Evolutionary conservation across 495 filamentous ascomycete species (phyloP).

Genomic region (Xylaria longipes): DNA sequence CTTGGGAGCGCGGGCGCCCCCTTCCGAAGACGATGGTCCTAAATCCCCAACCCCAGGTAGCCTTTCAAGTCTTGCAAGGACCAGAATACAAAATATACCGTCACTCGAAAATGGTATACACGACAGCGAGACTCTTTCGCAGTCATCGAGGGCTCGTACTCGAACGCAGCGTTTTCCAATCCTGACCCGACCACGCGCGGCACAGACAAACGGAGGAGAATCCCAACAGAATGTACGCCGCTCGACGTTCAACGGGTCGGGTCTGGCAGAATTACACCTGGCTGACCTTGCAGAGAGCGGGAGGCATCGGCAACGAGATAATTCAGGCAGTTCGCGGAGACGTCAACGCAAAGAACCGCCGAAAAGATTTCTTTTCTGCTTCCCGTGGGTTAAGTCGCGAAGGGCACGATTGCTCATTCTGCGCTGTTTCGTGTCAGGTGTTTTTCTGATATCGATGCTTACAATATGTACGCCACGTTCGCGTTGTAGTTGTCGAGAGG

Average conservation of each 20-base stretch:
- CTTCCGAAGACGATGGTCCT: slow-evolving; percentile 41
- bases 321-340: slow-evolving; percentile 33
- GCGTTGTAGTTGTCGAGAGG: neutral
- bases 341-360: slow-evolving; percentile 35
- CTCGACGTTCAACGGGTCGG: slow-evolving; percentile 43
- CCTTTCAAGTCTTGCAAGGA: slow-evolving; percentile 39
- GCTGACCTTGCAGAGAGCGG: slow-evolving; percentile 39
- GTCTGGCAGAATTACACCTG: slow-evolving; percentile 45
- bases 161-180: slow-evolving; percentile 22
- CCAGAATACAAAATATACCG: neutral
- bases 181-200: slow-evolving; percentile 24
- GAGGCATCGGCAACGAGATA: slow-evolving; percentile 30
- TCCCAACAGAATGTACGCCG: slow-evolving; percentile 20
- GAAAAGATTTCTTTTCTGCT: slow-evolving; percentile 55
- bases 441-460: slow-evolving; percentile 60
- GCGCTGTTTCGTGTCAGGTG: slow-evolving; percentile 61
- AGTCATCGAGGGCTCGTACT: neutral
- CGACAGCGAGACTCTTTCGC: slow-evolving; percentile 1
- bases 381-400: slow-evolving; percentile 60
- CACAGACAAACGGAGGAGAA: slow-evolving; percentile 22
- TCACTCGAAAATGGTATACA: neutral
- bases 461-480: slow-evolving; percentile 60
- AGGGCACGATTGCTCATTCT: slow-evolving; percentile 62
- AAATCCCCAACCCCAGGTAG: slow-evolving; percentile 53
- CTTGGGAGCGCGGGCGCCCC: slow-evolving; percentile 35